A percentile compares a stretch with the other conserved stretches of the same genome.
Evolutionary conservation across 1,284 basidiomycete genomes (phyloP).

Genomic region (Heliocybe sulcata): DNA sequence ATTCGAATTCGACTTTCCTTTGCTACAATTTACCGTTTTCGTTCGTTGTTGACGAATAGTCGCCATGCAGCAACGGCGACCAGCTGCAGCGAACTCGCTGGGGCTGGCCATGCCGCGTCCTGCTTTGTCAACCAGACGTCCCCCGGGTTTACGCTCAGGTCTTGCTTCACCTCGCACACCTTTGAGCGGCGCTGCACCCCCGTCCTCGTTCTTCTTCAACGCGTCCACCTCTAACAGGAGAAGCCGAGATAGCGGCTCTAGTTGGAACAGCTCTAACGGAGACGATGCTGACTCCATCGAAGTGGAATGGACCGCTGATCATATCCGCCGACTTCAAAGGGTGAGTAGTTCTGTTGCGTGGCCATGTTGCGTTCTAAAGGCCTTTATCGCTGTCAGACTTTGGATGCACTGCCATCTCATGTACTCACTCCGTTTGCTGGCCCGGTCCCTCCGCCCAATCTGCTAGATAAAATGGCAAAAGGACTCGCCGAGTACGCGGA

Average conservation of each 20-base stretch:
- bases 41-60: not conserved
- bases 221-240: constrained; percentile 49
- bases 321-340: constrained; percentile 55
- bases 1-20: not conserved
- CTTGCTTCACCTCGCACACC: constrained; percentile 30
- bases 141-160: constrained; percentile 21
- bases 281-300: constrained; percentile 51
- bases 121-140: constrained; percentile 22
- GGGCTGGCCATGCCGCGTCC: constrained; percentile 28
- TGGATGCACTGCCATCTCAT: constrained; percentile 76
- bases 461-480: constrained; percentile 76
- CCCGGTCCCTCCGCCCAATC: constrained; percentile 70
- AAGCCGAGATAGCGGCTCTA: constrained; percentile 78
- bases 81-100: constrained; percentile 12
- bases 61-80: not conserved
- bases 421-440: constrained; percentile 78
- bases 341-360: constrained; percentile 31
- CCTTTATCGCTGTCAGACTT: constrained; percentile 42
- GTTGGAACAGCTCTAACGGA: constrained; percentile 74
- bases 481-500: constrained; percentile 60
- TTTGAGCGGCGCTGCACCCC: constrained; percentile 24
- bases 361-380: constrained; percentile 6
- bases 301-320: constrained; percentile 68
- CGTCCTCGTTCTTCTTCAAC: constrained; percentile 33
- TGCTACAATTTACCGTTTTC: not conserved